Percentiles rank a stretch among this genome's conserved stretches.
Evolutionary conservation across 495 filamentous ascomycete species (phyloP).

Genomic region (Elaphomyces granulatus): DNA sequence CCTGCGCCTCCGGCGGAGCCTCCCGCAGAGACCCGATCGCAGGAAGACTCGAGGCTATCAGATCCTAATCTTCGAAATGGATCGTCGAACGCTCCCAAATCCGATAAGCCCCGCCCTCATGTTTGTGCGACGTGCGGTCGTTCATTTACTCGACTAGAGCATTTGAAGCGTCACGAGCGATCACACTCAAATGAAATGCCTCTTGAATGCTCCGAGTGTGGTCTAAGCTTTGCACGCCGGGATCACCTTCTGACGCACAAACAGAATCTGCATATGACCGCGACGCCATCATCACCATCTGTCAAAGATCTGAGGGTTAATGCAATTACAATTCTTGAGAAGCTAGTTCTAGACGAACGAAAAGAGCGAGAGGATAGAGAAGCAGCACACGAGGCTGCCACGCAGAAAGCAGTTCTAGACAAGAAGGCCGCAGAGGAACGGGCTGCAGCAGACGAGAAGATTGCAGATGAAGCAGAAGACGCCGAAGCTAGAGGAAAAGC

Average conservation of each 20-base stretch:
- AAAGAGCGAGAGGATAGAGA: conserved; percentile 30
- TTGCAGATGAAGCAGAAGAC: conserved; percentile 26
- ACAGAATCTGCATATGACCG: no score
- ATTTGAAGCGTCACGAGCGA: conserved; percentile 94
- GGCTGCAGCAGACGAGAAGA: conserved; percentile 30
- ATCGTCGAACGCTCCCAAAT: conserved; percentile 52
- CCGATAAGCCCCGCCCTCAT: conserved; percentile 93
- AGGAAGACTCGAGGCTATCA: conserved; percentile 21
- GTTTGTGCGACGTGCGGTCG: conserved; percentile 85
- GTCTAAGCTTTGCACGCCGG: conserved; percentile 85
- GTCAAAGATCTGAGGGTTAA: no score
- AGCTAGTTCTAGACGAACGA: conserved; percentile 35
- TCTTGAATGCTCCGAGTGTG: conserved; percentile 93
- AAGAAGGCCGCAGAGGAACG: conserved; percentile 34
- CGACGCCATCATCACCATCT: no score
- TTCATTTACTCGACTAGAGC: conserved; percentile 90
- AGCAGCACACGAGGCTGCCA: conserved; percentile 28
- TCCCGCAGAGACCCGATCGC: conserved; percentile 9
- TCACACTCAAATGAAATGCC: conserved; percentile 99
- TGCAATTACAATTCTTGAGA: conserved; percentile 35
- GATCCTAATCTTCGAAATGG: conserved; percentile 31
- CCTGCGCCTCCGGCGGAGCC: neutral
- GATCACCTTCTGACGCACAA: conserved; percentile 88
- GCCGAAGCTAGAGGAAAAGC: conserved; percentile 19
- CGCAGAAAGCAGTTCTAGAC: conserved; percentile 36